phyloP scores from a whole-genome alignment of 129 eudicot species.

The Lonicera japonica region DNA sequence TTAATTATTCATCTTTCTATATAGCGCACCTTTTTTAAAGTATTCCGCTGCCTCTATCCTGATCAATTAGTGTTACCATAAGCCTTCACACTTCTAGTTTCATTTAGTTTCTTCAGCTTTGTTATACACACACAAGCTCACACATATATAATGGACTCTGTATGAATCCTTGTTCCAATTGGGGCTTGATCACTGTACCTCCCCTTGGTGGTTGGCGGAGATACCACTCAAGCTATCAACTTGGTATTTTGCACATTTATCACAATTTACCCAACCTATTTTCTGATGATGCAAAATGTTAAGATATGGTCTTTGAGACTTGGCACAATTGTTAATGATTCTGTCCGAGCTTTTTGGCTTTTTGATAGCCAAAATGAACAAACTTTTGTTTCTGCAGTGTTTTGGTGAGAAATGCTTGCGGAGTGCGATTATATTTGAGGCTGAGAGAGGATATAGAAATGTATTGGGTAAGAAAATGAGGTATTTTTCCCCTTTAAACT shows the following conservation, averaged over 20 bases:
- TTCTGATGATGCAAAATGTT: background rate
- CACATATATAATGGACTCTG: too few relatives aligned
- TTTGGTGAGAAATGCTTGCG: conserved; percentile 57
- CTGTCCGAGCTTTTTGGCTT: background rate
- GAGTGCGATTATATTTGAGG: conserved; percentile 43
- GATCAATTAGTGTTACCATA: too few relatives aligned
- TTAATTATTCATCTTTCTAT: too few relatives aligned
- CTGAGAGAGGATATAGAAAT: conserved; percentile 55
- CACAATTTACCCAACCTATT: background rate
- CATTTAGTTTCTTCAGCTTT: too few relatives aligned
- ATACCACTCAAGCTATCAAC: too few relatives aligned
- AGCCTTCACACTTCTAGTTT: too few relatives aligned
- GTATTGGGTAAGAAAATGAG: conserved; percentile 57
- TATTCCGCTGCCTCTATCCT: too few relatives aligned
- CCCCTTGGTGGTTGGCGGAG: too few relatives aligned
- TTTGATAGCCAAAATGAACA: background rate
- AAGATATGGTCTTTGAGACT: background rate
- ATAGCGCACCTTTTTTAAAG: too few relatives aligned
- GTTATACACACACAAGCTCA: too few relatives aligned
- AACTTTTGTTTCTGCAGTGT: conserved; percentile 40
- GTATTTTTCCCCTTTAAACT: conserved; percentile 29
- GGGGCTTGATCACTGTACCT: too few relatives aligned
- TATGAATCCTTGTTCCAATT: too few relatives aligned
- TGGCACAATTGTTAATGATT: background rate
- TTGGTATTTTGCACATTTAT: background rate